phyloP scores from a whole-genome alignment of 768 basidiomycete genomes.

The Tulasnella sp. region DNA sequence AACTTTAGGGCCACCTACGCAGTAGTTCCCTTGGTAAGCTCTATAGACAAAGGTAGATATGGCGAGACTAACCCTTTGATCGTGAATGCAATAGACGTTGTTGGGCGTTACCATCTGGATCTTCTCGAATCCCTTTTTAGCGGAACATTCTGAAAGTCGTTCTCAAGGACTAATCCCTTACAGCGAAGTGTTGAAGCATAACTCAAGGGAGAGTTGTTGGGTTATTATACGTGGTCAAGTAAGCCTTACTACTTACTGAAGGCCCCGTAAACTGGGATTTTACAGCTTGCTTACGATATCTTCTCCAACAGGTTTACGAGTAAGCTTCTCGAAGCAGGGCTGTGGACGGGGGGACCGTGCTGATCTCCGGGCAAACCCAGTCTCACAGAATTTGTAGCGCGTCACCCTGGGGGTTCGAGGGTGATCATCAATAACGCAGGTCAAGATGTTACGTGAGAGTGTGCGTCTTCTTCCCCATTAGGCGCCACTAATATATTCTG shows the following conservation, averaged over 20 bases:
- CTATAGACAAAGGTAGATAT: too few species aligned
- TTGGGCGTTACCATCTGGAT: too few species aligned
- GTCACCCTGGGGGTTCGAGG: slow-evolving; percentile 26
- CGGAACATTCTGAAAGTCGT: too few species aligned
- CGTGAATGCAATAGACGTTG: too few species aligned
- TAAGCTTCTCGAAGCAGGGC: slow-evolving; percentile 5
- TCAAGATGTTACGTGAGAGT: slow-evolving; percentile 24
- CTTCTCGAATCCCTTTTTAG: too few species aligned
- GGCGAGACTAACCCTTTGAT: too few species aligned
- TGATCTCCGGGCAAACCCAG: slow-evolving; percentile 3
- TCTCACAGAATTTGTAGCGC: slow-evolving; percentile 28
- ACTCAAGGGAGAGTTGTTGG: slow-evolving; percentile 24
- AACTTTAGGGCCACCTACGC: too few species aligned
- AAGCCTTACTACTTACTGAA: too few species aligned
- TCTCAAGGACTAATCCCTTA: slow-evolving; percentile 17
- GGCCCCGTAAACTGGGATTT: neutral
- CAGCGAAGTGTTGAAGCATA: slow-evolving; percentile 29
- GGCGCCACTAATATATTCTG: slow-evolving; percentile 15
- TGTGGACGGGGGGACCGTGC: neutral
- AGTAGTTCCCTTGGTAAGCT: too few species aligned
- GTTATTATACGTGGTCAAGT: slow-evolving; percentile 23
- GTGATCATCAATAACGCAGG: slow-evolving; percentile 27
- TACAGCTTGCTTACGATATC: neutral
- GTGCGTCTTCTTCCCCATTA: neutral
- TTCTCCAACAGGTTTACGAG: slow-evolving; percentile 14